These are phyloP conservation scores for Cymodocea nodosa DNA, from an alignment of 116 monocot genomes.

Conservation along the genomic window DNA sequence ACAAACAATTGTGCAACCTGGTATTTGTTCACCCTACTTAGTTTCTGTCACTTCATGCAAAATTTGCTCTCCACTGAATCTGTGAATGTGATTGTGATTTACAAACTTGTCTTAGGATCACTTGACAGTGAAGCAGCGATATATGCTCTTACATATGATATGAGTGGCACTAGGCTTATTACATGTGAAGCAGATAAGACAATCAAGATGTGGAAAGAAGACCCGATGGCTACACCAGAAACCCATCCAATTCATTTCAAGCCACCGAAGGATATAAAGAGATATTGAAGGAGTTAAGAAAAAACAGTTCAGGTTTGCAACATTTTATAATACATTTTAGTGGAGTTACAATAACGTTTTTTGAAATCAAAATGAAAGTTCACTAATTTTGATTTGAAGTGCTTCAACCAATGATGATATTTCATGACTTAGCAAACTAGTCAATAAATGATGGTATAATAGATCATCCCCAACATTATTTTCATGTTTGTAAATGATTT, in stretches of 20 bases:
- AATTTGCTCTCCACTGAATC: not conserved
- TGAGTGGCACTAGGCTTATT: constrained; percentile 77
- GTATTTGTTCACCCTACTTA: constrained; percentile 12
- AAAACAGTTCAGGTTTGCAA: not conserved
- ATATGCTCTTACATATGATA: constrained; percentile 88
- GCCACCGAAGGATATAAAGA: constrained; percentile 76
- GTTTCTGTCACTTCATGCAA: not conserved
- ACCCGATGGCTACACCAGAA: constrained; percentile 67
- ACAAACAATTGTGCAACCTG: constrained; percentile 87
- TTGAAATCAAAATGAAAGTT: too few relatives aligned
- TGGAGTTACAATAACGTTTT: too few relatives aligned
- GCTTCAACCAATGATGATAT: too few relatives aligned
- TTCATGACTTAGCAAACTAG: too few relatives aligned
- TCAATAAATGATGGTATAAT: too few relatives aligned
- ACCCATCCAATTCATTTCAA: constrained; percentile 91
- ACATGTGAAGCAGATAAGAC: constrained; percentile 98
- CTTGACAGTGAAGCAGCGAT: constrained; percentile 98
- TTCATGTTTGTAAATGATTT: too few relatives aligned
- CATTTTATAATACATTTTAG: too few relatives aligned
- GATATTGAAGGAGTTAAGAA: constrained; percentile 33
- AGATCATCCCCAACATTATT: too few relatives aligned
- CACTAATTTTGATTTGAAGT: too few relatives aligned
- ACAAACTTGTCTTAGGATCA: constrained; percentile 38
- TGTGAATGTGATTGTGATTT: not conserved
- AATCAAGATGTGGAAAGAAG: constrained; percentile 99